Evolutionary conservation across 2,329 filamentous ascomycete genomes (phyloP), one percentile per base, ranked within the genome.

Genomic region (Sclerotinia glacialis): DNA sequence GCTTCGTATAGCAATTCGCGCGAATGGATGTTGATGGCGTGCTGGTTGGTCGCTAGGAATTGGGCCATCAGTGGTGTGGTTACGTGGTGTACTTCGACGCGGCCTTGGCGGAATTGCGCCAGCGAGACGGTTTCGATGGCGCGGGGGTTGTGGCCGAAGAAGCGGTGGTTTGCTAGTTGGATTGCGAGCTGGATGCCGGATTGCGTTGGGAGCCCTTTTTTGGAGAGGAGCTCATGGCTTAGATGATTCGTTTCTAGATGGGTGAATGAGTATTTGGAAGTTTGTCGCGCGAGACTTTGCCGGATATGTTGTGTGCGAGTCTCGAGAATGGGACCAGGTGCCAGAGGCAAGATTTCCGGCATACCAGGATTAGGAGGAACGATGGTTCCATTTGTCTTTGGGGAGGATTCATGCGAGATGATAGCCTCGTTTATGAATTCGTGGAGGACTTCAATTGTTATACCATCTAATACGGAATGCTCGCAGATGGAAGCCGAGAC

Each of bases 91-190:
- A 56, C 53, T 23, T 56, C 53, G 14, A 56, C 53, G 21, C 58
- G 12, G 37, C 58, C 58, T 14, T 49, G 58, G 14, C 58, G 44
- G 47, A 47, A 61, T 21, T 49, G 58, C 0, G 58, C 46, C 23
- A 61, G 44, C 0, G 58, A 61, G 7, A 61, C 44, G 40, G 58
- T 61, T 34, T 61, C 42, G 3, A 34, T 23, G 11, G 58, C 90
- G 67, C 90, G 88, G 11, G 44, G 58, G n/a, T 7, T 47, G 23
- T 61, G 21, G 6, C 18, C 44, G 31, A 61, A 61, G 58, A 61
- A 61, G 18, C 58, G 58, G 11, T 18, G 46, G 9, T 37, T n/a
- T 9, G 42, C 58, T 12, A 60, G 56, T 34, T 61, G 44, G 26
- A 60, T 47, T 18, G 58, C 58, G 31, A 61, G 40, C 28, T 61